These are phyloP conservation scores for Leccinum subfulvum DNA, from an alignment of 1,284 basidiomycete genomes.

Conservation along the genomic window DNA sequence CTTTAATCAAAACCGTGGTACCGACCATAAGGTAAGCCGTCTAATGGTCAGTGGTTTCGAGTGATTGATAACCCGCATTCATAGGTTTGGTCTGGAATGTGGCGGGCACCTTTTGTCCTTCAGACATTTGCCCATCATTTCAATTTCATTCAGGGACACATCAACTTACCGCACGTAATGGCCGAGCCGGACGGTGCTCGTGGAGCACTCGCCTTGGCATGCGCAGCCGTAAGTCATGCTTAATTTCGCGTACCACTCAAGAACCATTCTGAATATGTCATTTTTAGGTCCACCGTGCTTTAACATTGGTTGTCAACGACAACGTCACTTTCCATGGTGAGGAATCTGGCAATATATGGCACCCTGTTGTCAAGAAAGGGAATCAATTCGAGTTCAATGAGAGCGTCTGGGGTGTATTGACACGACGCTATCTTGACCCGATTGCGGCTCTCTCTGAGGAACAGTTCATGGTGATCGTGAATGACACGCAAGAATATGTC, in stretches of 20 bases:
- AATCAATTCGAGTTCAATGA: background rate
- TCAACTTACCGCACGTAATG: background rate
- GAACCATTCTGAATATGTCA: background rate
- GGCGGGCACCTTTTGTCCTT: background rate
- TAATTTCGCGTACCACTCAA: background rate
- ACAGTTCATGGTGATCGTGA: background rate
- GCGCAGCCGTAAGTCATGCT: background rate
- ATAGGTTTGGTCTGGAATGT: background rate
- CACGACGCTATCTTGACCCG: background rate
- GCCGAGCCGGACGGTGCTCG: background rate
- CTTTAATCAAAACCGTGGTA: background rate
- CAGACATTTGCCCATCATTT: background rate
- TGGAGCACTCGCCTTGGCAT: background rate
- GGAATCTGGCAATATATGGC: background rate
- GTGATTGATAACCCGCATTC: background rate
- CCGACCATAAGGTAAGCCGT: background rate
- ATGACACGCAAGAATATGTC: background rate
- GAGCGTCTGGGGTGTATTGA: background rate
- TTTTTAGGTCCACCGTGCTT: background rate
- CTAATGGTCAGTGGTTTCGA: background rate
- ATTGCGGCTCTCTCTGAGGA: background rate
- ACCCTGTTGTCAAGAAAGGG: background rate
- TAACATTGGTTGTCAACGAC: background rate
- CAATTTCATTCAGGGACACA: background rate
- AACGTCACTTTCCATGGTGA: background rate